Conservation (phyloP, 164 flowering plant genomes). For the Houttuynia cordata region DNA sequence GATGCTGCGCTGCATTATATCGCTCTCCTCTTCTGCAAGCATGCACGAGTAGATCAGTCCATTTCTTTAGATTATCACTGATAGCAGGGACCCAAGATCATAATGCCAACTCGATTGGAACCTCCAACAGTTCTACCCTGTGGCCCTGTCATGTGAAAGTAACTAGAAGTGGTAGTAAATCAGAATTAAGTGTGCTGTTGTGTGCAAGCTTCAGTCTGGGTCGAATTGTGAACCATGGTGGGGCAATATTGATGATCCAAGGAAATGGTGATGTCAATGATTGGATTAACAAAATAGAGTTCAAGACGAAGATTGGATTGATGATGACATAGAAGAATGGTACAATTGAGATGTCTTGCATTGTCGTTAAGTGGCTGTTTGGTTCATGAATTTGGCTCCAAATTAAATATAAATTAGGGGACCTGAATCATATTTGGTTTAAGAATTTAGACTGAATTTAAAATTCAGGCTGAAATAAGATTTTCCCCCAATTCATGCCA, state of each 20-base stretch:
- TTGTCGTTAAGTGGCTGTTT: too few relatives aligned
- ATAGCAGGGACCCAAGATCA: background rate
- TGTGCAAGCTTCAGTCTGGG: background rate
- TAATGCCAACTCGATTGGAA: background rate
- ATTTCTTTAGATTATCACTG: background rate
- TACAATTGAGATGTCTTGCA: too few relatives aligned
- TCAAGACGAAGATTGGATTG: background rate
- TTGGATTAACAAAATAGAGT: background rate
- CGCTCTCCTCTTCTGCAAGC: background rate
- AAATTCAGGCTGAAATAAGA: too few relatives aligned
- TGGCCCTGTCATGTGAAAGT: background rate
- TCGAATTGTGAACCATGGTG: background rate
- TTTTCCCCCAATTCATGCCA: too few relatives aligned
- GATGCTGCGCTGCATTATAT: background rate
- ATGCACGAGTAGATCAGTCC: background rate
- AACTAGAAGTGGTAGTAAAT: too few relatives aligned
- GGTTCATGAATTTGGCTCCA: too few relatives aligned
- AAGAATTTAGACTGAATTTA: too few relatives aligned
- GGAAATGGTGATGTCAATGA: background rate
- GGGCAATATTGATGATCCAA: background rate
- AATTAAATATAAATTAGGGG: too few relatives aligned
- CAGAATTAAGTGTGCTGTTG: background rate
- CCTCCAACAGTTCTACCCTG: background rate
- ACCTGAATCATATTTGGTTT: too few relatives aligned
- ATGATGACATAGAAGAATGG: background rate